Evolutionary conservation across 2,329 filamentous ascomycete genomes (phyloP).

Genomic region (Phaeosphaeriaceae sp.): DNA sequence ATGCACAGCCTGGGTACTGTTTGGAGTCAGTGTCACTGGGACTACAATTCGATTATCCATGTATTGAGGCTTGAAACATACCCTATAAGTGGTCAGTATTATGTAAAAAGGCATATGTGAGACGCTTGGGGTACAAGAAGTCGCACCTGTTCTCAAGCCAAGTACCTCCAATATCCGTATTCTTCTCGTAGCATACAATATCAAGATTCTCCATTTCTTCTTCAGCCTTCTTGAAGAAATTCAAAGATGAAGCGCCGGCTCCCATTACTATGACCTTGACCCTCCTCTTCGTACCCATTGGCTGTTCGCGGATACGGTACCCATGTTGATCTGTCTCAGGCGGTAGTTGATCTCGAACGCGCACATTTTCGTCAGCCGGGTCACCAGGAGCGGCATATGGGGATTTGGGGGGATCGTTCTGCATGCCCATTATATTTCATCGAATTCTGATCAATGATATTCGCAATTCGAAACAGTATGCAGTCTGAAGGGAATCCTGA

Average conservation of each 20-base stretch:
- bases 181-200: constrained; percentile 54
- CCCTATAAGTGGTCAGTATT: background rate
- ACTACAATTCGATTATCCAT: background rate
- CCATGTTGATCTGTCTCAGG: constrained; percentile 51
- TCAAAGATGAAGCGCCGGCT: constrained; percentile 52
- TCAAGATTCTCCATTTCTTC: constrained; percentile 52
- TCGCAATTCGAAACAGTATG: no score
- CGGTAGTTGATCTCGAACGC: constrained; percentile 34
- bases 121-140: background rate
- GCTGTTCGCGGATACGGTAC: constrained; percentile 54
- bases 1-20: constrained; percentile 51
- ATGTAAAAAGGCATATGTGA: background rate
- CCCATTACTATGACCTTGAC: constrained; percentile 54
- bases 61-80: background rate
- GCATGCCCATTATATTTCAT: constrained; percentile 22
- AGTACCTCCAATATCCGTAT: constrained; percentile 51
- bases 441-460: background rate
- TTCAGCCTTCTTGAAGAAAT: constrained; percentile 55
- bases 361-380: constrained; percentile 33
- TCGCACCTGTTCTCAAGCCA: constrained; percentile 49
- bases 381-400: constrained; percentile 25
- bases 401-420: constrained; percentile 26
- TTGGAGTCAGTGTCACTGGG: background rate
- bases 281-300: constrained; percentile 52
- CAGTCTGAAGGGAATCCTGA: background rate